A percentile compares a stretch with the other conserved stretches of the same genome.
phyloP scores from a whole-genome alignment of 2,329 filamentous ascomycete genomes.

The Penicillium sp. region DNA sequence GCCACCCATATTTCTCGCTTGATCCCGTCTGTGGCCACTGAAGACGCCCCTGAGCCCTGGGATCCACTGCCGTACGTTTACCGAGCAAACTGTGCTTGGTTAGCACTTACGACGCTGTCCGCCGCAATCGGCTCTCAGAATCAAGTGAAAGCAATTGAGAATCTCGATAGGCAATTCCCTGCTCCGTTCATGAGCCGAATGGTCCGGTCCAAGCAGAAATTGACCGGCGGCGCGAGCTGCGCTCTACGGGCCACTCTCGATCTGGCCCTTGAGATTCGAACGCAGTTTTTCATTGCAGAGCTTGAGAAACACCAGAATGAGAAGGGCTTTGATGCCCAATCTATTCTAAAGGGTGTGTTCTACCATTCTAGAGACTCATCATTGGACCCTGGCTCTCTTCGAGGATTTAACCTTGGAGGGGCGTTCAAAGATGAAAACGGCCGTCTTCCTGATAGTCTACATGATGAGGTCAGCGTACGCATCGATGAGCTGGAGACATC shows the following conservation, averaged over 20 bases:
- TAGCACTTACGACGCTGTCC: slow-evolving; percentile 45
- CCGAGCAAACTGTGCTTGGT: slow-evolving; percentile 45
- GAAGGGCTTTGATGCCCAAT: slow-evolving; percentile 42
- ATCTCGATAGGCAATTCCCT: slow-evolving; percentile 39
- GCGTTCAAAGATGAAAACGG: slow-evolving; percentile 43
- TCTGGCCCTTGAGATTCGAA: slow-evolving; percentile 57
- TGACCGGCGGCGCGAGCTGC: slow-evolving; percentile 40
- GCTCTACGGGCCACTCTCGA: slow-evolving; percentile 49
- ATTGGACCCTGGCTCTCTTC: slow-evolving; percentile 21
- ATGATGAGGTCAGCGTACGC: slow-evolving; percentile 39
- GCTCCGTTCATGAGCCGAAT: slow-evolving; percentile 39
- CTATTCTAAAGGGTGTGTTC: slow-evolving; percentile 47
- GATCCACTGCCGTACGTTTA: slow-evolving; percentile 44
- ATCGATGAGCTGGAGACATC: slow-evolving; percentile 43
- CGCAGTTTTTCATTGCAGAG: slow-evolving; percentile 54
- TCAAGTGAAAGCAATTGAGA: slow-evolving; percentile 26
- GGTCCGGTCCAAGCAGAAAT: slow-evolving; percentile 11
- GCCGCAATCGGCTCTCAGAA: slow-evolving; percentile 26
- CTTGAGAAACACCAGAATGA: slow-evolving; percentile 38
- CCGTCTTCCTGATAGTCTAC: slow-evolving; percentile 39
- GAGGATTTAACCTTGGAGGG: slow-evolving; percentile 30
- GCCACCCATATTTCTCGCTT: slow-evolving; percentile 31
- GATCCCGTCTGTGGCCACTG: slow-evolving; percentile 31
- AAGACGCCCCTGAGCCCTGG: slow-evolving; percentile 28
- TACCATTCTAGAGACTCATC: slow-evolving; percentile 26